These are phyloP conservation scores for Fusarium begoniae DNA, from an alignment of 2,329 filamentous ascomycete species.

Conservation along the genomic window DNA sequence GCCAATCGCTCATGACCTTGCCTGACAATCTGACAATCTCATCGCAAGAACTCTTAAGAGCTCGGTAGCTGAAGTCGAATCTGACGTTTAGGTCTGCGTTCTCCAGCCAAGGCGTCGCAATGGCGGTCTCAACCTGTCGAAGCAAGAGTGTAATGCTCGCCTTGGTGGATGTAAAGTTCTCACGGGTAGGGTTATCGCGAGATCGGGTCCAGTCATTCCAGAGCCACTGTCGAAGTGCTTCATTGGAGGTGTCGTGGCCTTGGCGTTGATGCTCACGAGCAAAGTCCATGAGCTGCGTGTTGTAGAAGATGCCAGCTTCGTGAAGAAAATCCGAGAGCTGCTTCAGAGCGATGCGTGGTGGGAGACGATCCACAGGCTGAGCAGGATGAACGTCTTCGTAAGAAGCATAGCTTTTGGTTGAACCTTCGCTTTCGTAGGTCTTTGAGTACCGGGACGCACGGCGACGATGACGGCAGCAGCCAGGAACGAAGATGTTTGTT, in stretches of 20 bases:
- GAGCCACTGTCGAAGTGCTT: conserved; percentile 13
- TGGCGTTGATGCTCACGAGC: background rate
- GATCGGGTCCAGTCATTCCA: conserved; percentile 21
- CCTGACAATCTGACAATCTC: conserved; percentile 21
- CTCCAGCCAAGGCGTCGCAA: conserved; percentile 16
- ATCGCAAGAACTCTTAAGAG: background rate
- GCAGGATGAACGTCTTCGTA: background rate
- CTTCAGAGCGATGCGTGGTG: conserved; percentile 28
- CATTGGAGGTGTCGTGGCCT: conserved; percentile 11
- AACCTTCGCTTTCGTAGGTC: background rate
- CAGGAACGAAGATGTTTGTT: background rate
- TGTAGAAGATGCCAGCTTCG: conserved; percentile 13
- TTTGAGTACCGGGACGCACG: conserved; percentile 7
- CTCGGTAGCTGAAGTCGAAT: conserved; percentile 11
- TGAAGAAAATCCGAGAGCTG: conserved; percentile 26
- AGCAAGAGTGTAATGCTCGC: conserved; percentile 7
- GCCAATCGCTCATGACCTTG: conserved; percentile 18
- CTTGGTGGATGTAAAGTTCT: conserved; percentile 24
- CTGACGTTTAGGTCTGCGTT: background rate
- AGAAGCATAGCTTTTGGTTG: conserved; percentile 3
- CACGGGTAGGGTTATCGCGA: background rate
- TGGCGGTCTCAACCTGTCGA: conserved; percentile 10
- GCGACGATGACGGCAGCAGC: conserved; percentile 15
- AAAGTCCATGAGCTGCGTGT: conserved; percentile 16
- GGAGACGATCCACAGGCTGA: conserved; percentile 10